Evolutionary conservation across 2,329 filamentous ascomycete genomes (phyloP).

Genomic region (Chalaropsis ovoidea): DNA sequence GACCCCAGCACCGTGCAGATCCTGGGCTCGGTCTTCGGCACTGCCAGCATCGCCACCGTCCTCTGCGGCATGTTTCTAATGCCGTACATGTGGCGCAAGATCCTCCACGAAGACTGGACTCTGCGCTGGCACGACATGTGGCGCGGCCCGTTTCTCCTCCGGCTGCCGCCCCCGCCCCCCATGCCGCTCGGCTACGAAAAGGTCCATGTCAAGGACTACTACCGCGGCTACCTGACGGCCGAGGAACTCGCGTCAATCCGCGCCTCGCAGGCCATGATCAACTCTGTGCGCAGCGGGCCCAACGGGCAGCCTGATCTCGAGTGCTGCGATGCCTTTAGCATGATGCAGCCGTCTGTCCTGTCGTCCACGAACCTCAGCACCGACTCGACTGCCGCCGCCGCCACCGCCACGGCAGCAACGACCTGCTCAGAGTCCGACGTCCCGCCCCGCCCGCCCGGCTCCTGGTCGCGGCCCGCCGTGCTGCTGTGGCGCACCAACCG

Average conservation of each 20-base stretch:
- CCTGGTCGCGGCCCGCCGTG: slow-evolving; percentile 37
- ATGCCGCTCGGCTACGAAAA: slow-evolving; percentile 36
- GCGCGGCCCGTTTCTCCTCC: slow-evolving; percentile 40
- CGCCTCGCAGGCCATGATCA: slow-evolving; percentile 32
- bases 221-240: slow-evolving; percentile 39
- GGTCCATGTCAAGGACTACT: slow-evolving; percentile 40
- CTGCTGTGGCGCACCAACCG: slow-evolving; percentile 36
- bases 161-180: slow-evolving; percentile 33
- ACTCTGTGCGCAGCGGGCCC: slow-evolving; percentile 30
- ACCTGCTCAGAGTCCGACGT: slow-evolving; percentile 17
- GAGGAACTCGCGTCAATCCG: slow-evolving; percentile 37
- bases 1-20: slow-evolving; percentile 27
- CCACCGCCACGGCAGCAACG: not conserved
- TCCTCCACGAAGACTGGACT: slow-evolving; percentile 44
- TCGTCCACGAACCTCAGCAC: slow-evolving; percentile 18
- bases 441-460: slow-evolving; percentile 32
- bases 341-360: slow-evolving; percentile 30
- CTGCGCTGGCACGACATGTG: slow-evolving; percentile 41
- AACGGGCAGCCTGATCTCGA: slow-evolving; percentile 25
- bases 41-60: slow-evolving; percentile 36
- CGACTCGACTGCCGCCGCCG: slow-evolving; percentile 3
- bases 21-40: slow-evolving; percentile 35
- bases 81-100: slow-evolving; percentile 43
- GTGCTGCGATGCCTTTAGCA: slow-evolving; percentile 28
- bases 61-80: slow-evolving; percentile 42